These are phyloP conservation scores for Trametopsis cervina DNA, from an alignment of 768 basidiomycete species.

Conservation along the genomic window DNA sequence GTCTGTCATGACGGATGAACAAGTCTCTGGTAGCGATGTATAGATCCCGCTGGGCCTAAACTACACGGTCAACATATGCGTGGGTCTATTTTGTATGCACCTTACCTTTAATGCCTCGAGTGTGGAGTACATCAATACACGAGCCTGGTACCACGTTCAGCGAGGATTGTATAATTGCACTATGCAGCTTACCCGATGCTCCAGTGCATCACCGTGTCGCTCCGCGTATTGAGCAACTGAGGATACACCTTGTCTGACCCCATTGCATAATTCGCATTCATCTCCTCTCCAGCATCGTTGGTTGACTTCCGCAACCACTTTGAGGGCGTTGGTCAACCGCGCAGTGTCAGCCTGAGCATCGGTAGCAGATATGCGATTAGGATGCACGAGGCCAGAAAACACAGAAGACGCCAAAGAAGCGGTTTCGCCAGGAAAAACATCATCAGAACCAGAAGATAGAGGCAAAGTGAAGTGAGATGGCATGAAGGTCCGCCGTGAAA, in stretches of 20 bases:
- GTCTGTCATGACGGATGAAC: conserved; percentile 80
- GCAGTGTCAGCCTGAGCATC: conserved; percentile 70
- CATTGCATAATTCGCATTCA: conserved; percentile 72
- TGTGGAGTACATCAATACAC: conserved; percentile 55
- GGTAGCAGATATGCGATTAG: conserved; percentile 14
- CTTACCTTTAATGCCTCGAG: conserved; percentile 72
- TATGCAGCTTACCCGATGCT: conserved; percentile 57
- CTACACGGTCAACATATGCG: conserved; percentile 8
- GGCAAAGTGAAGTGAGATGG: conserved; percentile 63
- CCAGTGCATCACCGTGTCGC: conserved; percentile 66
- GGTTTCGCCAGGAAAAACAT: conserved; percentile 6
- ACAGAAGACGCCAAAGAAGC: conserved; percentile 20
- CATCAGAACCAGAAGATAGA: conserved; percentile 32
- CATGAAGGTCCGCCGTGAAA: conserved; percentile 53
- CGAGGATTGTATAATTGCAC: too few relatives aligned
- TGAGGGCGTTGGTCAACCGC: conserved; percentile 75
- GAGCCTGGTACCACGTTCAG: conserved; percentile 41
- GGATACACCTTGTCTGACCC: conserved; percentile 65
- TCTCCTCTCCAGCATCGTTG: conserved; percentile 81
- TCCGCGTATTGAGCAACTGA: conserved; percentile 63
- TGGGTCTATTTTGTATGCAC: background rate
- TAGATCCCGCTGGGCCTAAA: conserved; percentile 72
- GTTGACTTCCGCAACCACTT: conserved; percentile 71
- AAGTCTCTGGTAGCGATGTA: conserved; percentile 85
- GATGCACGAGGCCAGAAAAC: conserved; percentile 16